These are phyloP conservation scores for Epichloe brachyelytri DNA, from an alignment of 2,329 filamentous ascomycete species.

Conservation along the genomic window DNA sequence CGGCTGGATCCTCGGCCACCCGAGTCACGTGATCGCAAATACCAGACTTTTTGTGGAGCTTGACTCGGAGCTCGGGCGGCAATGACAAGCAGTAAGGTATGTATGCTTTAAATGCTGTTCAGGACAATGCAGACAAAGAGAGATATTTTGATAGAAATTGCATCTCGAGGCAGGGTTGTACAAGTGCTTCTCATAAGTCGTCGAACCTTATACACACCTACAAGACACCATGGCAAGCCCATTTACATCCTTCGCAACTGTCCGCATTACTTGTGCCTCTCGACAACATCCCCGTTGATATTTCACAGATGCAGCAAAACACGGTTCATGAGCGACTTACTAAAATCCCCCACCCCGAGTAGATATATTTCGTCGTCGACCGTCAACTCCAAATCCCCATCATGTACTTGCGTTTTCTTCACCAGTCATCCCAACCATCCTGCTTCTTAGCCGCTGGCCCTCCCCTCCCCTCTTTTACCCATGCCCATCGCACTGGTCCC, in stretches of 20 bases:
- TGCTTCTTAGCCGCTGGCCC: slow-evolving; percentile 24
- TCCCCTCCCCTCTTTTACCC: slow-evolving; percentile 26
- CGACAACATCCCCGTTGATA: background rate
- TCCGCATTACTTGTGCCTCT: background rate
- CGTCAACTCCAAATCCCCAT: slow-evolving; percentile 3
- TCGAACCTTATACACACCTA: background rate
- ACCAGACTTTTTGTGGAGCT: background rate
- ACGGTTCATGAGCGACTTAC: slow-evolving; percentile 12
- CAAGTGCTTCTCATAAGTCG: background rate
- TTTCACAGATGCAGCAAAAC: background rate
- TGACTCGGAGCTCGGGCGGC: background rate
- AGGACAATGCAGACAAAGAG: too few relatives aligned
- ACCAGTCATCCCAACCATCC: slow-evolving; percentile 56
- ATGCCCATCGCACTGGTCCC: slow-evolving; percentile 49
- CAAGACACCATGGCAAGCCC: background rate
- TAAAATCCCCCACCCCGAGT: background rate
- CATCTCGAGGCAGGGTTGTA: background rate
- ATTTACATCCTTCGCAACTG: background rate
- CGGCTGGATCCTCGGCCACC: slow-evolving; percentile 29
- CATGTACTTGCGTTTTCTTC: slow-evolving; percentile 11
- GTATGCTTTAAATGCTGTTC: too few relatives aligned
- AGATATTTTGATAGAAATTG: too few relatives aligned
- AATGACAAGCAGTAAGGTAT: too few relatives aligned
- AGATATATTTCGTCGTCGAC: slow-evolving; percentile 10
- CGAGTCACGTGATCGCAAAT: slow-evolving; percentile 20